Conservation (phyloP, 129 eudicot genomes). For the Centrapalus pauciflorus region DNA sequence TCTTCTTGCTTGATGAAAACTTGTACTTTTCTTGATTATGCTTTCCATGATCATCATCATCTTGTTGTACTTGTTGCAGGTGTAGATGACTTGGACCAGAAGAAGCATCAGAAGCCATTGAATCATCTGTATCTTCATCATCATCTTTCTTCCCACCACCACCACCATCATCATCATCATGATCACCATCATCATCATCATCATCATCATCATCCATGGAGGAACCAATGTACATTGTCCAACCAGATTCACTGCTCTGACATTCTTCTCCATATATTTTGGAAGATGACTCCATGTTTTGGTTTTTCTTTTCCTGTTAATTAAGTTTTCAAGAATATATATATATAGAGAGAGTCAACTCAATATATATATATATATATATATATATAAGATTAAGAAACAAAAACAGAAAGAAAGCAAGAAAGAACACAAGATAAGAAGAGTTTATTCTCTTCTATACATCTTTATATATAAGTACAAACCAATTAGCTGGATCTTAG, state of each 20-base stretch:
- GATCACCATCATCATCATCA: background rate
- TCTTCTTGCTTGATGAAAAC: conserved; percentile 26
- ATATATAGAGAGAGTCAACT: conserved; percentile 15
- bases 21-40: background rate
- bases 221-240: conserved; percentile 63
- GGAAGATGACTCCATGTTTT: conserved; percentile 47
- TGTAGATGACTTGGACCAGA: conserved; percentile 53
- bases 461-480: conserved; percentile 38
- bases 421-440: conserved; percentile 31
- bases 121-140: conserved; percentile 62
- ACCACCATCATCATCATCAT: conserved; percentile 9
- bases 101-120: conserved; percentile 93
- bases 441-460: conserved; percentile 38
- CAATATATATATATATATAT: background rate
- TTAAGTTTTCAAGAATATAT: conserved; percentile 12
- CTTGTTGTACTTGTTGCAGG: conserved; percentile 21
- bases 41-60: background rate
- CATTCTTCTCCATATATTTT: conserved; percentile 46
- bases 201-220: conserved; percentile 34
- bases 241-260: conserved; percentile 62
- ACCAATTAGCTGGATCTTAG: conserved; percentile 34
- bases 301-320: conserved; percentile 18
- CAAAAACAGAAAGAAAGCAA: conserved; percentile 14
- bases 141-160: conserved; percentile 21
- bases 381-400: background rate